phyloP scores from a whole-genome alignment of 352 stramenopile genomes.

The Pythium aphanidermatum region DNA sequence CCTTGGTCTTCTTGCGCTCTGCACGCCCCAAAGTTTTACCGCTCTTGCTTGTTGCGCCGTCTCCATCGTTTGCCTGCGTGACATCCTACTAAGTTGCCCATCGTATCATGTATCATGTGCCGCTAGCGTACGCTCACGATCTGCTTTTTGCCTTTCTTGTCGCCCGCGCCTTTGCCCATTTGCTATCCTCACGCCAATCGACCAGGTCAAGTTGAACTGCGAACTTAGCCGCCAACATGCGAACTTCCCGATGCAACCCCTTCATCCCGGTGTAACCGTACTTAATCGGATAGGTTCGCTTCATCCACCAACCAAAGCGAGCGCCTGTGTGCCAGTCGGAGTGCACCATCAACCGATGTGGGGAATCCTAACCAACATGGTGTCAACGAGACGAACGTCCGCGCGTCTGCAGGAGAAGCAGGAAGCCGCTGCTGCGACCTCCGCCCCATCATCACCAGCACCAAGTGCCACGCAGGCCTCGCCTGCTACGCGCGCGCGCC shows the following conservation, averaged over 20 bases:
- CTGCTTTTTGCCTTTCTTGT: constrained; percentile 21
- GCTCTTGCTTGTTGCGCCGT: constrained; percentile 16
- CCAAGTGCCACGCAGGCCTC: constrained; percentile 6
- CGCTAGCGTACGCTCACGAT: not conserved
- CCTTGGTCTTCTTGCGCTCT: constrained; percentile 33
- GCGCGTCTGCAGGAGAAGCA: constrained; percentile 53
- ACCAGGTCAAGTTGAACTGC: not conserved
- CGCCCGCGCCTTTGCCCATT: constrained; percentile 17
- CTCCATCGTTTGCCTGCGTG: too few species aligned
- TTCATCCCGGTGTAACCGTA: constrained; percentile 8
- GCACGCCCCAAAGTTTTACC: constrained; percentile 4
- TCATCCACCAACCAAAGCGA: constrained; percentile 19
- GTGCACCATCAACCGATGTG: constrained; percentile 22
- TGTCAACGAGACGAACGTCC: constrained; percentile 54
- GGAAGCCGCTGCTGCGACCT: constrained; percentile 1
- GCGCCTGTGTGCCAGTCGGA: not conserved
- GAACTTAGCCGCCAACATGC: constrained; percentile 1
- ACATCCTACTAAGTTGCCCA: too few species aligned
- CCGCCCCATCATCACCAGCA: constrained; percentile 12
- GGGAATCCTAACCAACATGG: constrained; percentile 37
- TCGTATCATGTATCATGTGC: not conserved
- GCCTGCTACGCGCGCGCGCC: constrained; percentile 1
- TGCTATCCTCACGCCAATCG: not conserved
- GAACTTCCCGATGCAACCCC: constrained; percentile 12
- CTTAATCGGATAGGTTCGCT: constrained; percentile 7